Conservation (phyloP, 2,329 filamentous ascomycete genomes). For the Verticillium nonalfalfae region DNA sequence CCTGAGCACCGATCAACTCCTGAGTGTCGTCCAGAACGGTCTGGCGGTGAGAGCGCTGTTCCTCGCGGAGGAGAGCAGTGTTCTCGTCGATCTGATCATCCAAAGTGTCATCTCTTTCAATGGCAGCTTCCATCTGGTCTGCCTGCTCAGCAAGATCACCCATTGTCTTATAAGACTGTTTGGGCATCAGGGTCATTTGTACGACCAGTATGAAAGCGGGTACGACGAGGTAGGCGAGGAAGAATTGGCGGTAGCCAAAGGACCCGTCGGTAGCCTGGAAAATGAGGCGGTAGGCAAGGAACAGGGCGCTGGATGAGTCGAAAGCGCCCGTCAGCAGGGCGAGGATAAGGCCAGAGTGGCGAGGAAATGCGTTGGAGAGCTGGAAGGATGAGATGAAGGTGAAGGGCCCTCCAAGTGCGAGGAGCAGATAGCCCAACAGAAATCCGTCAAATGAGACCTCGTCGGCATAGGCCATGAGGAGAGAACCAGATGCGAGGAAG, state of each 20-base stretch:
- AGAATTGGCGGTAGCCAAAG: constrained; percentile 63
- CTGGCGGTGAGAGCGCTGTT: constrained; percentile 54
- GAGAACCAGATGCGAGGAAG: constrained; percentile 62
- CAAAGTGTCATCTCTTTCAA: constrained; percentile 21
- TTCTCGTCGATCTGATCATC: constrained; percentile 56
- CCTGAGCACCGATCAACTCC: constrained; percentile 59
- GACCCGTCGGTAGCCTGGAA: constrained; percentile 50
- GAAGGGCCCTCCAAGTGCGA: constrained; percentile 74
- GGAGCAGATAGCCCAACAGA: constrained; percentile 66
- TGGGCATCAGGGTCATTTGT: constrained; percentile 68
- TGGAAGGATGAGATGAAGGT: constrained; percentile 81
- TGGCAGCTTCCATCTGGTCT: constrained; percentile 40
- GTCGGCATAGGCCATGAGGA: constrained; percentile 64
- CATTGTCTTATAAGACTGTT: constrained; percentile 74
- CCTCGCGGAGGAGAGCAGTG: constrained; percentile 45
- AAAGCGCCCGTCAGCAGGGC: constrained; percentile 77
- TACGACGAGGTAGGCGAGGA: constrained; percentile 64
- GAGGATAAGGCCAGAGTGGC: constrained; percentile 70
- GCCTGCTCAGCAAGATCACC: constrained; percentile 74
- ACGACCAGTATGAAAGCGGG: constrained; percentile 59
- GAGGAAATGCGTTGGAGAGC: constrained; percentile 76
- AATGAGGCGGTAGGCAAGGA: constrained; percentile 66
- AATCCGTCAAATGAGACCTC: constrained; percentile 67
- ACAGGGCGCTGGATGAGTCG: constrained; percentile 74
- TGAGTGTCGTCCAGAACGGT: constrained; percentile 65